Evolutionary conservation across 192 early-diverging fungal species (phyloP).

Genomic region (Dissophora ornata): DNA sequence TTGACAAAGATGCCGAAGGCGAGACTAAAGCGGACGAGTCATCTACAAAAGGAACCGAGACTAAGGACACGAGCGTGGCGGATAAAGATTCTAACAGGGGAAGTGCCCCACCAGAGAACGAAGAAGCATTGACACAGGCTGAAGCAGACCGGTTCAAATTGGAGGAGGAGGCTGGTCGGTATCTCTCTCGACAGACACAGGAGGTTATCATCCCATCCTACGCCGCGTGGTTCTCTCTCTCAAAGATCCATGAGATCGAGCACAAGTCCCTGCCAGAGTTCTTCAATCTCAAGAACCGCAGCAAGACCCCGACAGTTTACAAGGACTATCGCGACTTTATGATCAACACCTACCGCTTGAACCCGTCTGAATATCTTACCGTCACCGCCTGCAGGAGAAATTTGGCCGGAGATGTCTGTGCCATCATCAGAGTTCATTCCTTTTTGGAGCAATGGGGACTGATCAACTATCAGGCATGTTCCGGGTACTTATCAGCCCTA

Average conservation of each 20-base stretch:
- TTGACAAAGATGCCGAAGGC: constrained; percentile 21
- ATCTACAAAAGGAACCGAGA: constrained; percentile 14
- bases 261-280: constrained; percentile 93
- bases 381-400: constrained; percentile 98
- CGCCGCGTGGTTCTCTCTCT: constrained; percentile 92
- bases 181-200: constrained; percentile 75
- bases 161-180: constrained; percentile 77
- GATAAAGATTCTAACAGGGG: constrained; percentile 46
- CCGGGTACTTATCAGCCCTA: too few relatives aligned
- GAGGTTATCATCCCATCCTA: constrained; percentile 87
- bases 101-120: constrained; percentile 39
- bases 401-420: constrained; percentile 98
- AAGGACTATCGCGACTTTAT: constrained; percentile 98
- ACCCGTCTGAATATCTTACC: constrained; percentile 95
- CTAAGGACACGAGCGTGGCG: constrained; percentile 34
- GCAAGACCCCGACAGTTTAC: constrained; percentile 93
- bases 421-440: constrained; percentile 98
- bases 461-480: constrained; percentile 93
- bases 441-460: constrained; percentile 99
- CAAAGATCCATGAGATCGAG: constrained; percentile 88
- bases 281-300: constrained; percentile 92
- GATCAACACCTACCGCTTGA: constrained; percentile 96
- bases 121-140: constrained; percentile 36
- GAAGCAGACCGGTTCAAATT: constrained; percentile 52
- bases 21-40: constrained; percentile 28